These are phyloP conservation scores for Talaromyces sp. DNA, from an alignment of 2,329 filamentous ascomycete species.

Conservation along the genomic window DNA sequence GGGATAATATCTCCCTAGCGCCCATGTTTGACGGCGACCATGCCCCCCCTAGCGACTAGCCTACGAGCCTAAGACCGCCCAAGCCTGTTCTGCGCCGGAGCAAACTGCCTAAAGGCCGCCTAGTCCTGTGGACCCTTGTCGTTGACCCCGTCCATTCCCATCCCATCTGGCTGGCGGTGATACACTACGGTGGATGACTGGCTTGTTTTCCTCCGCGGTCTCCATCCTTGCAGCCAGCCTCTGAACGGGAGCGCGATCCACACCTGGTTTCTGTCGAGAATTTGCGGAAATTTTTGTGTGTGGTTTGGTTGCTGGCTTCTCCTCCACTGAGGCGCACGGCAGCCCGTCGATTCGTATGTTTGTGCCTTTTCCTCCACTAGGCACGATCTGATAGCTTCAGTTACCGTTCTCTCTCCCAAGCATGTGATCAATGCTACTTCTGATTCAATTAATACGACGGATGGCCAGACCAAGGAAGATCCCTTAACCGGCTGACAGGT, in stretches of 20 bases:
- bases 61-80: neutral
- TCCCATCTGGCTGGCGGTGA: neutral
- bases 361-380: neutral
- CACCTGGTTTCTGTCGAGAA: neutral
- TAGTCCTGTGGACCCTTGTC: neutral
- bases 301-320: neutral
- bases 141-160: neutral
- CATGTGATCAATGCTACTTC: neutral
- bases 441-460: neutral
- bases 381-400: neutral
- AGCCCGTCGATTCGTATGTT: neutral
- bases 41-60: neutral
- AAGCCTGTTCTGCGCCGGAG: neutral
- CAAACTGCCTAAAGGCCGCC: neutral
- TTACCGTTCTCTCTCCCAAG: neutral
- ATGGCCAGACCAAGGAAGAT: neutral
- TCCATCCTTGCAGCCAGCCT: neutral
- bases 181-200: neutral
- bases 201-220: neutral
- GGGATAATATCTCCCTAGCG: constrained; percentile 1
- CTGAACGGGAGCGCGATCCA: neutral
- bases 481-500: neutral
- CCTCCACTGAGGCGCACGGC: neutral
- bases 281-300: neutral
- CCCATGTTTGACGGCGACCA: neutral